These are phyloP conservation scores for Miscanthus sacchariflorus DNA, from an alignment of 202 grass and related monocot genomes.

Conservation along the genomic window DNA sequence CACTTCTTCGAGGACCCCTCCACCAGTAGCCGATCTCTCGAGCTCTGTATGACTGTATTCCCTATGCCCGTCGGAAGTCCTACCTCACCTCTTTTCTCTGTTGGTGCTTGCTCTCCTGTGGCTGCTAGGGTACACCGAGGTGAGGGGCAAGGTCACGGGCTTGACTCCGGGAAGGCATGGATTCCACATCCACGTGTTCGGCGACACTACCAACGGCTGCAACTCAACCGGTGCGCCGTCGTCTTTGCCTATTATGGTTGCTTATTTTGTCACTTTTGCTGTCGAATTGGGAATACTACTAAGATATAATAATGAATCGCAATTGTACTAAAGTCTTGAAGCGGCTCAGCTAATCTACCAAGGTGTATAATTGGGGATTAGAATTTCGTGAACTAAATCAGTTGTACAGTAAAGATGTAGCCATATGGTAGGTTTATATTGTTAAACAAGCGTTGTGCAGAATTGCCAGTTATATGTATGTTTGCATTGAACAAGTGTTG, in stretches of 20 bases:
- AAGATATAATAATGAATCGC: background rate
- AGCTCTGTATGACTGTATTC: background rate
- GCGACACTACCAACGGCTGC: constrained; percentile 79
- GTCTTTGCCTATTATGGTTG: background rate
- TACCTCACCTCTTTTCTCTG: background rate
- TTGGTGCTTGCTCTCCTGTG: background rate
- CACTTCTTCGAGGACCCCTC: constrained; percentile 63
- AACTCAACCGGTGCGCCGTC: constrained; percentile 57
- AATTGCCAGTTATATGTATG: background rate
- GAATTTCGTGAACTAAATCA: constrained; percentile 2
- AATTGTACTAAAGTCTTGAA: background rate
- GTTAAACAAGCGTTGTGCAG: background rate
- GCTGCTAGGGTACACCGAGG: constrained; percentile 59
- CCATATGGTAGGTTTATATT: background rate
- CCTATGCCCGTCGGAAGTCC: background rate
- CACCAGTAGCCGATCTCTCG: constrained; percentile 30
- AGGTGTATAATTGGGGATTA: background rate
- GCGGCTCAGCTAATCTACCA: background rate
- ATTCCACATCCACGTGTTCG: constrained; percentile 74
- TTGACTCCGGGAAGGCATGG: constrained; percentile 62
- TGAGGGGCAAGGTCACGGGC: constrained; percentile 62
- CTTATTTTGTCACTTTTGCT: constrained; percentile 25
- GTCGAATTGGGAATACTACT: constrained; percentile 6
- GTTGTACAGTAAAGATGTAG: background rate
- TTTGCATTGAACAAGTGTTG: constrained; percentile 8